Base-by-base conservation (phyloP, 441 rosid genomes). In the Croton setiger region DNA sequence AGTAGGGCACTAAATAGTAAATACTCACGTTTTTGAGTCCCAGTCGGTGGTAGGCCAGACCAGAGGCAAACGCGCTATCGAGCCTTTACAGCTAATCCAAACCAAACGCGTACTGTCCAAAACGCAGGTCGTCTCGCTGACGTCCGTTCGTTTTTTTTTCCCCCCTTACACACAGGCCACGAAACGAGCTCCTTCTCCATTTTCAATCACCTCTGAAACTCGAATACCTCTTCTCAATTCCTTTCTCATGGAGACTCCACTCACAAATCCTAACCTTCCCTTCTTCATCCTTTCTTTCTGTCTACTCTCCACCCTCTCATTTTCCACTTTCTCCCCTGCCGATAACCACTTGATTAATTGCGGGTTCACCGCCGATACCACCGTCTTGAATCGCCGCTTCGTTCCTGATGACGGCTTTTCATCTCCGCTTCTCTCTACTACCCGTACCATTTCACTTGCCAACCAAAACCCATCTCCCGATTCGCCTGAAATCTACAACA, bases 271-370 rank as follows among this genome's bases (percentile, higher is more conserved):
- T 63, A 11, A 18, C 0, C 54, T 76, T 7, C 33, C 33, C 35
- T 56, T 83, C 63, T 45, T 79, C 23, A 33, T 76, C 52, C 72
- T 81, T 48, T 68, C 36, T 54, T 8, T 78, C 52, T 80, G 73
- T n/a, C 48, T 66, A 21, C 18, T 49, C 51, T 69, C 14, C 43
- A 13, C 63, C 14, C 67, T 66, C n/a, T 75, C 76, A 12, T 21
- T 67, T 10, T 76, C 72, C 23, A 56, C 80, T 47, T 87, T 87
- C 83, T 55, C 86, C 41, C 96, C 97, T 37, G 5, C 73, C 61
- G 93, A 89, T 74, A 76, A 81, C 69, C 78, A 80, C 82, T 90
- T 91, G 71, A 13, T 88, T 48, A 80, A 87, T 75, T 89, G 91
- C 58, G 93, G 95, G 72, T 88, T 96, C 75, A 1, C 81, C 77